Evolutionary conservation across 805 yeast species (phyloP).

Genomic region (Hagleromyces aurorensis): DNA sequence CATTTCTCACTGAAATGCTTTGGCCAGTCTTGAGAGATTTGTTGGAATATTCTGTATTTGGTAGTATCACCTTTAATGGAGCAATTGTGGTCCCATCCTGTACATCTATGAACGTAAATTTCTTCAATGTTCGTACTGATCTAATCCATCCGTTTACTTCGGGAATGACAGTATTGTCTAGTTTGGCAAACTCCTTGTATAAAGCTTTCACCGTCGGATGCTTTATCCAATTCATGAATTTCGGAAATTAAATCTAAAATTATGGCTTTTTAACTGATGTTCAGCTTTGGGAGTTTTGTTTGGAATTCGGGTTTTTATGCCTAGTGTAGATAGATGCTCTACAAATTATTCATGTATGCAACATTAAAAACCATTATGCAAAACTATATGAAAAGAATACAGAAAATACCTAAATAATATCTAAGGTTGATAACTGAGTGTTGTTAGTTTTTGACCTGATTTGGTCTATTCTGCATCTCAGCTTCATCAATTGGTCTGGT

Average conservation of each 20-base stretch:
- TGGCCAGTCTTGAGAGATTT: conserved; percentile 38
- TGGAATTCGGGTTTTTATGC: too few relatives aligned
- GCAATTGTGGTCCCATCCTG: conserved; percentile 63
- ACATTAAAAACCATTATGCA: too few relatives aligned
- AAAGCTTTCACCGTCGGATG: conserved; percentile 7
- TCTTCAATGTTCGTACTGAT: conserved; percentile 64
- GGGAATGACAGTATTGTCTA: conserved; percentile 8
- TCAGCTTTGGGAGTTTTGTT: too few relatives aligned
- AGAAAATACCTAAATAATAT: too few relatives aligned
- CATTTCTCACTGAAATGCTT: conserved; percentile 38
- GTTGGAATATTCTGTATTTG: conserved; percentile 29
- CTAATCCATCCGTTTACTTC: conserved; percentile 66
- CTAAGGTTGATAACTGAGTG: too few relatives aligned
- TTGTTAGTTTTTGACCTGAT: too few relatives aligned
- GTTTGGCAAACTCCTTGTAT: conserved; percentile 4
- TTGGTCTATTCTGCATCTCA: conserved; percentile 43
- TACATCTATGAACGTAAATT: conserved; percentile 70
- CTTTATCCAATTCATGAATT: too few relatives aligned
- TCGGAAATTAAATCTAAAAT: too few relatives aligned
- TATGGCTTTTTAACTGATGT: too few relatives aligned
- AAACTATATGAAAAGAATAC: too few relatives aligned
- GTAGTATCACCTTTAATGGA: conserved; percentile 49
- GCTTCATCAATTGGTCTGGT: conserved; percentile 46
- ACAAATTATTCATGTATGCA: too few relatives aligned
- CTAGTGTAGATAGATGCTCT: too few relatives aligned